These are phyloP conservation scores for Linderniella brevidens DNA, from an alignment of 257 asterid species.

Conservation along the genomic window DNA sequence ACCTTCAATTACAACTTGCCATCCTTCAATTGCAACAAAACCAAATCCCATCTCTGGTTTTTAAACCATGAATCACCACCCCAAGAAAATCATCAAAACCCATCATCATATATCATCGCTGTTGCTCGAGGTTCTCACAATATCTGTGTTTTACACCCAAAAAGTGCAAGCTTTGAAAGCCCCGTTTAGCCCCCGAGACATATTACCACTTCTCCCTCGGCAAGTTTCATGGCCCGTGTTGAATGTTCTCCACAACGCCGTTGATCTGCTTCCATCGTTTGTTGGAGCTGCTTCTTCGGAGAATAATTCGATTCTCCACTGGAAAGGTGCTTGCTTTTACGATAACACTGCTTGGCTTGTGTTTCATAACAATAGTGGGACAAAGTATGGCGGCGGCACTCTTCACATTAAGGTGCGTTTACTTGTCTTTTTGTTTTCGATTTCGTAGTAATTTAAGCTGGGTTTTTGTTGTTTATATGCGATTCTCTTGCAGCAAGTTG, in stretches of 20 bases:
- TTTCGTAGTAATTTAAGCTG: not conserved
- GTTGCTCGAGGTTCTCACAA: constrained; percentile 10
- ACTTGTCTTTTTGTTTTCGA: not conserved
- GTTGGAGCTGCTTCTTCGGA: constrained; percentile 31
- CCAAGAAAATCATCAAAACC: constrained; percentile 15
- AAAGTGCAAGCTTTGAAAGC: constrained; percentile 25
- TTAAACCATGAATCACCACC: constrained; percentile 12
- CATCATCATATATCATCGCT: constrained; percentile 10
- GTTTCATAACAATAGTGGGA: constrained; percentile 49
- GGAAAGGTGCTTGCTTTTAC: constrained; percentile 82
- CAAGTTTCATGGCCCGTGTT: constrained; percentile 66
- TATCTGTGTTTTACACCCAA: constrained; percentile 9
- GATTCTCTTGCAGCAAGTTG: too few relatives aligned
- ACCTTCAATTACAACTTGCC: too few relatives aligned
- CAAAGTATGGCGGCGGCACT: constrained; percentile 70
- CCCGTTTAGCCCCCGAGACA: constrained; percentile 43
- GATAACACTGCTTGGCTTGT: constrained; percentile 62
- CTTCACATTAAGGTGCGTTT: constrained; percentile 59
- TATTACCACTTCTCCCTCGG: constrained; percentile 53
- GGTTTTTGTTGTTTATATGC: constrained; percentile 5
- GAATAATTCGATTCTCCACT: constrained; percentile 21
- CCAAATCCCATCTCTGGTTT: not conserved
- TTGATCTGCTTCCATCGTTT: constrained; percentile 60
- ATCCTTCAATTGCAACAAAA: too few relatives aligned
- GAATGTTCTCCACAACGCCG: constrained; percentile 40